phyloP scores from a whole-genome alignment of 2,329 filamentous ascomycete species.

The Fusarium begoniae region DNA sequence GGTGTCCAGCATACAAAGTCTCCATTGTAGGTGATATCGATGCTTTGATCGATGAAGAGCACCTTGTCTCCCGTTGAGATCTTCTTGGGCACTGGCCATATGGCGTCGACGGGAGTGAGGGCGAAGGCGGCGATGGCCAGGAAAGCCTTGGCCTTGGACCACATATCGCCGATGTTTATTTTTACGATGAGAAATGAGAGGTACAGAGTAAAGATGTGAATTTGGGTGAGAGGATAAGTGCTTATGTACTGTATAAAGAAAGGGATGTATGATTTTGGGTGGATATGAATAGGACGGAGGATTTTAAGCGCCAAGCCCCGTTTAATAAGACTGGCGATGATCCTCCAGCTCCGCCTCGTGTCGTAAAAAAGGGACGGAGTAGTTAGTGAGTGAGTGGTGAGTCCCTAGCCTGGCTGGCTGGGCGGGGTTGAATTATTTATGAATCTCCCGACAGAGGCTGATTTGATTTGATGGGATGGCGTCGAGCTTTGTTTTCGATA shows the following conservation, averaged over 20 bases:
- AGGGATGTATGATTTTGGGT: neutral
- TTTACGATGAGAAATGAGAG: neutral
- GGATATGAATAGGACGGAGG: constrained; percentile 9
- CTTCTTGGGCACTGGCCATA: constrained; percentile 66
- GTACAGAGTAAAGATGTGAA: neutral
- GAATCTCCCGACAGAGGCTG: constrained; percentile 2
- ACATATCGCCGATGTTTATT: constrained; percentile 35
- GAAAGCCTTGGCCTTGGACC: constrained; percentile 43
- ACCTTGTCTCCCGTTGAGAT: constrained; percentile 61
- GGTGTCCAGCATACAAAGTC: constrained; percentile 60
- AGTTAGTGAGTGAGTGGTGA: neutral
- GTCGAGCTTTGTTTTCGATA: constrained; percentile 15
- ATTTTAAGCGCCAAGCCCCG: constrained; percentile 21
- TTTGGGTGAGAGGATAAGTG: neutral
- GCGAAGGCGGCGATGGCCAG: constrained; percentile 53
- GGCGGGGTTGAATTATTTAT: neutral
- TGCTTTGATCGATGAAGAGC: constrained; percentile 62
- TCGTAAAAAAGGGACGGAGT: neutral
- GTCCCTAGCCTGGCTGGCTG: constrained; percentile 1
- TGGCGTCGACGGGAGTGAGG: constrained; percentile 55
- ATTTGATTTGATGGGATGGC: constrained; percentile 1
- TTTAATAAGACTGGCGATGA: constrained; percentile 39
- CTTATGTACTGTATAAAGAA: constrained; percentile 1
- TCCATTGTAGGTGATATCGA: constrained; percentile 68
- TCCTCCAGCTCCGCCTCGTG: constrained; percentile 22